These are phyloP conservation scores for Lentithecium fluviatile DNA, from an alignment of 495 filamentous ascomycete genomes.

Conservation along the genomic window DNA sequence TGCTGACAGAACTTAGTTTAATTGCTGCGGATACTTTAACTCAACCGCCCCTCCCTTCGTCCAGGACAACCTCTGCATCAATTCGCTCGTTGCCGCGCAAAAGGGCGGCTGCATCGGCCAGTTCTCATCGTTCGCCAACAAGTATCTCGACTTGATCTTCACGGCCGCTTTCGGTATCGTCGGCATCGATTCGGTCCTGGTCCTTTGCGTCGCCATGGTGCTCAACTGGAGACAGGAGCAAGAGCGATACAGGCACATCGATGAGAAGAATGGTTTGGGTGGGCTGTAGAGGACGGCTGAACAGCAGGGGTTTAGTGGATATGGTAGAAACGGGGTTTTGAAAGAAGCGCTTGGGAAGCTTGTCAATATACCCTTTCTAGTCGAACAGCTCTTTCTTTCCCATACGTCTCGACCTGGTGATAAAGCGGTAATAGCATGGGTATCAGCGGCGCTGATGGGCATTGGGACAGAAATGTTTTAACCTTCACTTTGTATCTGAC, in stretches of 20 bases:
- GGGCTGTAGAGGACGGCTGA: slow-evolving; percentile 22
- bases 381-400: neutral
- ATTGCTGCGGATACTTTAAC: slow-evolving; percentile 74
- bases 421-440: neutral
- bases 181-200: slow-evolving; percentile 60
- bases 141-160: slow-evolving; percentile 69
- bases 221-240: slow-evolving; percentile 71
- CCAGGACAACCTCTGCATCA: slow-evolving; percentile 59
- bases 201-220: slow-evolving; percentile 66
- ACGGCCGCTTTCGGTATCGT: slow-evolving; percentile 74
- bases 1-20: slow-evolving; percentile 51
- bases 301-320: neutral
- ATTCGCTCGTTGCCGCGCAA: slow-evolving; percentile 61
- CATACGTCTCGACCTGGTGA: neutral
- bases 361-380: neutral
- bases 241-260: slow-evolving; percentile 67
- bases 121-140: slow-evolving; percentile 63
- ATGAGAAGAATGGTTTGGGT: slow-evolving; percentile 58
- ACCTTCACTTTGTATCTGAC: slow-evolving; percentile 1
- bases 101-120: slow-evolving; percentile 63
- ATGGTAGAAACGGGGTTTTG: neutral
- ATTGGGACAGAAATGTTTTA: neutral
- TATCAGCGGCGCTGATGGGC: neutral
- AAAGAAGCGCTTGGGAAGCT: neutral
- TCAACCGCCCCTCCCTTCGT: slow-evolving; percentile 63